Percentiles rank a stretch among this genome's conserved stretches.
phyloP scores from a whole-genome alignment of 305 asterid species.

The Vinca major region DNA sequence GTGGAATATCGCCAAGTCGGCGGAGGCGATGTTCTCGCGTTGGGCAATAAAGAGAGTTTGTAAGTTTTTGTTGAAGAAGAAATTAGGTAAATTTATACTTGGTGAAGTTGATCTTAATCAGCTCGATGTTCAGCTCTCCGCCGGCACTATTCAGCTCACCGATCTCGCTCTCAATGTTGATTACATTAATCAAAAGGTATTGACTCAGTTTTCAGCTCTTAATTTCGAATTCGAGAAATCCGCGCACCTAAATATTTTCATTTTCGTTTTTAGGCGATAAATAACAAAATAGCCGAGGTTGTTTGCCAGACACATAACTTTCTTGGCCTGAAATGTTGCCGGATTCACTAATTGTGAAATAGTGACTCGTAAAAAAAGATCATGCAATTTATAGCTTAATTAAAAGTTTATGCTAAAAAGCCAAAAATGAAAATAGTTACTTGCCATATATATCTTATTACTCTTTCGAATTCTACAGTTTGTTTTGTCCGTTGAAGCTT shows the following conservation, averaged over 20 bases:
- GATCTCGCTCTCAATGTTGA: slow-evolving; percentile 98
- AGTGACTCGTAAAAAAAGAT: too few species aligned
- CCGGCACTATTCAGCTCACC: slow-evolving; percentile 86
- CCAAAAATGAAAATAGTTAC: too few species aligned
- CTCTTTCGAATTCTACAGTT: not conserved
- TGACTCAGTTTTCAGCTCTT: not conserved
- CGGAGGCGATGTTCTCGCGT: slow-evolving; percentile 95
- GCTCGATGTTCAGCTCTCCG: slow-evolving; percentile 94
- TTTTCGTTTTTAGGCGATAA: too few species aligned
- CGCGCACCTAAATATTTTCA: too few species aligned
- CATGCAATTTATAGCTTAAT: too few species aligned
- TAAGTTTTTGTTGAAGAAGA: slow-evolving; percentile 84
- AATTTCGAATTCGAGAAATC: not conserved
- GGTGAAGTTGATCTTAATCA: slow-evolving; percentile 96
- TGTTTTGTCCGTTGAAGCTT: not conserved
- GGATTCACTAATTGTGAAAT: too few species aligned
- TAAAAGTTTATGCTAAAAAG: too few species aligned
- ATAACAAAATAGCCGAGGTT: too few species aligned
- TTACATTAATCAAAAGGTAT: slow-evolving; percentile 79
- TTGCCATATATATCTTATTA: not conserved
- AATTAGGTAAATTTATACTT: slow-evolving; percentile 76
- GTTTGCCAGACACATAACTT: too few species aligned
- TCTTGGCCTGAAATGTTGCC: too few species aligned
- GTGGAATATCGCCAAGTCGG: slow-evolving; percentile 81
- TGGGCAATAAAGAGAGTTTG: slow-evolving; percentile 88